Conservation (phyloP, 2,329 filamentous ascomycete genomes). For the Fusarium begoniae region DNA sequence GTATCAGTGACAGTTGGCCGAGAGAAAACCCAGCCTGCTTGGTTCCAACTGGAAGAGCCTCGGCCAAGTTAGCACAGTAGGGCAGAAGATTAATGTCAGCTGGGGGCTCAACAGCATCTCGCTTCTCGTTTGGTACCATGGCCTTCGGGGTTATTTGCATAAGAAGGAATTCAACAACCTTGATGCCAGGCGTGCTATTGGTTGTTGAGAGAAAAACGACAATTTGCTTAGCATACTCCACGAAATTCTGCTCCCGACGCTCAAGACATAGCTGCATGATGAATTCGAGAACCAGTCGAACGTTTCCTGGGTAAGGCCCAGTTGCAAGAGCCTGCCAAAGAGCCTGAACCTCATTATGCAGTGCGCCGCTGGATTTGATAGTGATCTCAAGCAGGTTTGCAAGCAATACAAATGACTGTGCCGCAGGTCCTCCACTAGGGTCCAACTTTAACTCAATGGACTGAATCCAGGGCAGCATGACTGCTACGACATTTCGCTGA, state of each 20-base stretch:
- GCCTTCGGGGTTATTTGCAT: slow-evolving; percentile 92
- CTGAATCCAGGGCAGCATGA: slow-evolving; percentile 96
- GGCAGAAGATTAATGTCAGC: slow-evolving; percentile 79
- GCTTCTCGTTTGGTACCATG: slow-evolving; percentile 94
- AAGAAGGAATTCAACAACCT: slow-evolving; percentile 92
- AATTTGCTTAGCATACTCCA: slow-evolving; percentile 97
- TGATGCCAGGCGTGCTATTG: slow-evolving; percentile 76
- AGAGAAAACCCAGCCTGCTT: slow-evolving; percentile 92
- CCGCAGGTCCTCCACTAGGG: slow-evolving; percentile 88
- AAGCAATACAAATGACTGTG: slow-evolving; percentile 91
- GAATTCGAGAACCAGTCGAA: slow-evolving; percentile 93
- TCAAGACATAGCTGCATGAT: slow-evolving; percentile 95
- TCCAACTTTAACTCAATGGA: slow-evolving; percentile 92
- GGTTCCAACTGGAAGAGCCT: slow-evolving; percentile 85
- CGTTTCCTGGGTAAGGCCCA: slow-evolving; percentile 91
- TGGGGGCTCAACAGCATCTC: slow-evolving; percentile 72
- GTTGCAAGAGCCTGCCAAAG: slow-evolving; percentile 97
- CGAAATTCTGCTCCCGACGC: slow-evolving; percentile 95
- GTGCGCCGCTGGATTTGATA: slow-evolving; percentile 84
- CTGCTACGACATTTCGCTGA: slow-evolving; percentile 93
- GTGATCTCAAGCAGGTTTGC: slow-evolving; percentile 97
- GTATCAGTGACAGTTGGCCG: slow-evolving; percentile 90
- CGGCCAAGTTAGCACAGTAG: slow-evolving; percentile 86
- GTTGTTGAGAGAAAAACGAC: slow-evolving; percentile 94
- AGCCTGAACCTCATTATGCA: slow-evolving; percentile 97